A percentile compares a stretch with the other conserved stretches of the same genome.
Conservation (phyloP, 2,329 filamentous ascomycete species). For the Ophiocordyceps sinensis region DNA sequence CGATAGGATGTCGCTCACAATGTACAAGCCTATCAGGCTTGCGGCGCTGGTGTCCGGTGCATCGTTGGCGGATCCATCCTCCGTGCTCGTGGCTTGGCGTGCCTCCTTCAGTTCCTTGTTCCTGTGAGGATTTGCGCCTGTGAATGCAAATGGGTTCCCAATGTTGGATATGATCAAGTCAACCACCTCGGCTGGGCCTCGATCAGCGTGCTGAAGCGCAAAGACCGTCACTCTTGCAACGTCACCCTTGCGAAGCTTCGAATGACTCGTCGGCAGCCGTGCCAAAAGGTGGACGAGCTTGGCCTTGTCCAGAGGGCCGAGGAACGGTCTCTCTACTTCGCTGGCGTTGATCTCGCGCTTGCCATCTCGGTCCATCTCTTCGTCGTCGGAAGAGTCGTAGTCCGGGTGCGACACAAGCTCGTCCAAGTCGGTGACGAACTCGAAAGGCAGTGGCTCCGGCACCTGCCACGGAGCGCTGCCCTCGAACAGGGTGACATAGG, state of each 20-base stretch:
- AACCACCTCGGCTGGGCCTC: constrained; percentile 83
- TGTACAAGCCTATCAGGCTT: constrained; percentile 68
- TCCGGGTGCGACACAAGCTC: constrained; percentile 75
- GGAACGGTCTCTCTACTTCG: constrained; percentile 44
- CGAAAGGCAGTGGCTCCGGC: constrained; percentile 64
- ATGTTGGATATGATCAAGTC: constrained; percentile 76
- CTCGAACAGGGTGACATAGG: constrained; percentile 57
- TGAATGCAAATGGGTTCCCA: constrained; percentile 59
- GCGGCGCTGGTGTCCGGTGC: constrained; percentile 51
- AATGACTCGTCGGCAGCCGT: constrained; percentile 61
- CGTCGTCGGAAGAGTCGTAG: constrained; percentile 78
- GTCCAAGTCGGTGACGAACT: constrained; percentile 62
- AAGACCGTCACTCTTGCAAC: constrained; percentile 77
- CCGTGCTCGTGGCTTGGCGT: constrained; percentile 10
- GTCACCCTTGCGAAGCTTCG: constrained; percentile 67
- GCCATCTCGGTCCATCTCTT: constrained; percentile 51
- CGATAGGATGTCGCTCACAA: constrained; percentile 64
- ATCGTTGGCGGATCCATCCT: constrained; percentile 25
- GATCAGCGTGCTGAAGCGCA: constrained; percentile 73
- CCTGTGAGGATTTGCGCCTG: constrained; percentile 50
- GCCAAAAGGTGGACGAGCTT: constrained; percentile 75
- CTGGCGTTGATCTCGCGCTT: constrained; percentile 28
- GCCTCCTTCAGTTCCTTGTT: constrained; percentile 22
- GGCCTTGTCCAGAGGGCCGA: constrained; percentile 72
- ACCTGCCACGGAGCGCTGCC: constrained; percentile 63